Base-by-base conservation (phyloP, 495 filamentous ascomycete genomes). In the Gamarada debralockiae region DNA sequence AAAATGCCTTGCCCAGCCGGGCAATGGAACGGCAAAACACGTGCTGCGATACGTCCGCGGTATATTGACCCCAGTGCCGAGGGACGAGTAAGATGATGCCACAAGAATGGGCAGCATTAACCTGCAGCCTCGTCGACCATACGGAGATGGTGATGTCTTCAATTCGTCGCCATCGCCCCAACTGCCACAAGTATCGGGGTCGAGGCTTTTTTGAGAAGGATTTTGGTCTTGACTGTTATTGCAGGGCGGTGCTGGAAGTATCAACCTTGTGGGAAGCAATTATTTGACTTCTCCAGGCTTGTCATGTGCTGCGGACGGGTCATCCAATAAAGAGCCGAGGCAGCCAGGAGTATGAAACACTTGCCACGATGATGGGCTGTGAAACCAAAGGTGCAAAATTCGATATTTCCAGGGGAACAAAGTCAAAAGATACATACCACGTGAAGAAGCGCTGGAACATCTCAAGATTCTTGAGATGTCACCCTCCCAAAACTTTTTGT, bases 111-210 rank as follows among this genome's bases (percentile, higher is more conserved):
- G 15, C 8, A 33, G n/a, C 9, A 29, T 6, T 8, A 13, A 37
- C 43, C 23, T 52, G 52, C 57, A 55, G 57, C 52, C 51, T 59
- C 42, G 21, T 34, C 18, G 27, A 31, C 52, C 50, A 55, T 40
- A 55, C 42, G 29, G 38, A 55, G 34, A 15, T 1, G 20, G 7
- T 22, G 34, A 14, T 24, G 10, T 23, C 29, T 7, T 45, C 41
- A 31, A 44, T 46, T 17, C 3, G 14, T 29, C 29, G 20, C 25
- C 22, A 27, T 25, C 25, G 12, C 5, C 40, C 40, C 17, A 43
- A 43, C 21, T 12, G 24, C 25, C 22, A 31, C 43, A 3, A 3
- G 14, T 39, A 6, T 39, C 14, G 14, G 36, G 36, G 14, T 39
- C 36, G 36, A 39, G 36, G 14, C 36, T 10, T 4, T 29, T 29